Base-by-base conservation (phyloP, 257 asterid genomes). In the Nicotiana otophora region DNA sequence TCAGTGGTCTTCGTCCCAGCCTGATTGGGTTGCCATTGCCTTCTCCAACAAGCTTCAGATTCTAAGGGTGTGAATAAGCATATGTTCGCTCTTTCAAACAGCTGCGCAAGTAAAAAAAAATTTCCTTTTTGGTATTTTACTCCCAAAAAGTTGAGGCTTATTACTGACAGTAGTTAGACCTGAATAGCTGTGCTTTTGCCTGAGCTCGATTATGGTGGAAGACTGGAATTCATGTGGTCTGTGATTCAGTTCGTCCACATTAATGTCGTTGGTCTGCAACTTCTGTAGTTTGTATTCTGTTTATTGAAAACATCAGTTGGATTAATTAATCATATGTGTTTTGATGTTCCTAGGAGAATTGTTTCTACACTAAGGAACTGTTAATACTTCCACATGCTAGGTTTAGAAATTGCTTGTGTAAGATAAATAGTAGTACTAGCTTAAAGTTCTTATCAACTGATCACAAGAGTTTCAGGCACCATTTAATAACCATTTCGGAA, bases 11-110 rank as follows among this genome's bases (percentile, higher is more conserved):
- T 92, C 98, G 2, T 94, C 97, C 6, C 98, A 94, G 87, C 99
- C 99, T 68, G 97, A 96, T 83, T 96, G 98, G 99, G 97, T 94
- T 9, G 98, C 98, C 16, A 92, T 96, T 88, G 99, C 99, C 54
- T 96, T 94, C 88, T 84, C 99, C 57, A 93, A 94, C 88, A 96
- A 96, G 94, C 97, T 96, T 84, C 98, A 96, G 91, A 96, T 96
- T 89, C 93, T 96, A 81, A 94, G 98, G 94, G 99, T 94, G 80
- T 95, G 94, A 95, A 51, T 78, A 33, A 33, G 62, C 16, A 42
- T 57, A 1, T 3, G 4, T 34, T 63, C 31, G 33, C 10, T 5
- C 48, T 78, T 36, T 5, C 81, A 51, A 34, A 64, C 55, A 31
- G 63, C 74, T 61, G 36, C 23, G 19, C 34, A 61, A 17, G 67